phyloP scores from a whole-genome alignment of 495 filamentous ascomycete genomes.

The Lasiosphaeria hispida region DNA sequence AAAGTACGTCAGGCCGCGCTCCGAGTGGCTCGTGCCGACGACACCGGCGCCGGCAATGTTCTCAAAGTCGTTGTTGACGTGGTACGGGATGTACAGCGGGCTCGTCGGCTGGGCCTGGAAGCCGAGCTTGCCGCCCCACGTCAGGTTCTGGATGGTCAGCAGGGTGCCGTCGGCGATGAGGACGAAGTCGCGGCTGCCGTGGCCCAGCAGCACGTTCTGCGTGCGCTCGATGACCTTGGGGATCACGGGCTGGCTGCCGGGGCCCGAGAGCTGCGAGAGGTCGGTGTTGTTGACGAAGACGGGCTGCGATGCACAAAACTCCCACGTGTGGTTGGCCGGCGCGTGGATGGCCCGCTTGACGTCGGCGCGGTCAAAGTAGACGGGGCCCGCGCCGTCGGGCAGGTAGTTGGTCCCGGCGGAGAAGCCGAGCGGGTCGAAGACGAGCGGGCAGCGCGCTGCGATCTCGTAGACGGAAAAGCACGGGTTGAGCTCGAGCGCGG shows the following conservation, averaged over 20 bases:
- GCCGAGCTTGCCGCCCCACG: constrained; percentile 69
- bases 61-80: constrained; percentile 24
- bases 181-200: constrained; percentile 59
- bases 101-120: constrained; percentile 58
- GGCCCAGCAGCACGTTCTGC: constrained; percentile 65
- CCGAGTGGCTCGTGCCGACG: constrained; percentile 60
- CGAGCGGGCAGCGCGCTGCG: constrained; percentile 67
- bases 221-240: constrained; percentile 69
- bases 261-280: constrained; percentile 33
- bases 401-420: constrained; percentile 53
- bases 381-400: constrained; percentile 47
- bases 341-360: constrained; percentile 75
- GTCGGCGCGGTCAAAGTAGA: constrained; percentile 78
- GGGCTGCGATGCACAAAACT: constrained; percentile 47
- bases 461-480: constrained; percentile 82
- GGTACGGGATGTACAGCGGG: constrained; percentile 60
- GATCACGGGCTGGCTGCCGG: constrained; percentile 54
- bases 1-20: constrained; percentile 68
- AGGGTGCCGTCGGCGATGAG: constrained; percentile 67
- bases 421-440: constrained; percentile 65
- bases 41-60: constrained; percentile 50
- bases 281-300: constrained; percentile 54
- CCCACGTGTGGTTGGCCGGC: constrained; percentile 55
- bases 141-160: constrained; percentile 80
- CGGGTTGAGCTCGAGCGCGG: constrained; percentile 62